Conservation (phyloP, 2,329 filamentous ascomycete genomes). For the Fusarium phyllophilum region DNA sequence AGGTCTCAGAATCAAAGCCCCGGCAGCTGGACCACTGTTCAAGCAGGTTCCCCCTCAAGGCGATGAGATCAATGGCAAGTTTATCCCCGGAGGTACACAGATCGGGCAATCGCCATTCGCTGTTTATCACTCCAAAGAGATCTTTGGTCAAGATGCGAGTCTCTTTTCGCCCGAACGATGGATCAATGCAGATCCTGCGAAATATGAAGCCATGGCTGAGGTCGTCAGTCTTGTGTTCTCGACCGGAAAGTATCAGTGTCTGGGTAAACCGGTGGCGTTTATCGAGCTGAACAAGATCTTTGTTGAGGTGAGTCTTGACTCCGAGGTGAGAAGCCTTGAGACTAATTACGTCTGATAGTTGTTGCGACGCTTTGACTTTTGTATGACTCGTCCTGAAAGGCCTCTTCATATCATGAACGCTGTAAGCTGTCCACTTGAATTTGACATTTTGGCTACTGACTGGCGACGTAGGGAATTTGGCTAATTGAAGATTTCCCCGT, state of each 20-base stretch:
- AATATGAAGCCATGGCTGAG: conserved; percentile 46
- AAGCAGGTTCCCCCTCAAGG: conserved; percentile 44
- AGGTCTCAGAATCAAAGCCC: conserved; percentile 58
- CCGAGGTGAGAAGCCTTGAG: rapidly evolving
- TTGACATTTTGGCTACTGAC: neutral
- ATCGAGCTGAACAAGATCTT: conserved; percentile 52
- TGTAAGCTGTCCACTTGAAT: neutral
- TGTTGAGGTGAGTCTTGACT: conserved; percentile 52
- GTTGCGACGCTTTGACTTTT: conserved; percentile 27
- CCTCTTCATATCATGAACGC: conserved; percentile 23
- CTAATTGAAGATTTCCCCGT: conserved; percentile 23
- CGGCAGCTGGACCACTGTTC: conserved; percentile 53
- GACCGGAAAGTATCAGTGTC: conserved; percentile 52
- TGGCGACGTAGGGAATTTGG: conserved; percentile 2
- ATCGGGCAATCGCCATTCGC: conserved; percentile 47
- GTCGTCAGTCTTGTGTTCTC: conserved; percentile 52
- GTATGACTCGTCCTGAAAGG: conserved; percentile 8
- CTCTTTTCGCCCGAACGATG: conserved; percentile 51
- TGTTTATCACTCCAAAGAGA: conserved; percentile 45
- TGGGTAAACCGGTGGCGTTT: conserved; percentile 51
- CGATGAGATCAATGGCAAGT: conserved; percentile 52
- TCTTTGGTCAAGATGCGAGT: conserved; percentile 50
- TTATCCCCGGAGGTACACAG: conserved; percentile 45
- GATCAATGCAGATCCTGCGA: conserved; percentile 49
- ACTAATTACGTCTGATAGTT: neutral